Conservation (phyloP, 306 rosid species). For the Cucumis melo region DNA sequence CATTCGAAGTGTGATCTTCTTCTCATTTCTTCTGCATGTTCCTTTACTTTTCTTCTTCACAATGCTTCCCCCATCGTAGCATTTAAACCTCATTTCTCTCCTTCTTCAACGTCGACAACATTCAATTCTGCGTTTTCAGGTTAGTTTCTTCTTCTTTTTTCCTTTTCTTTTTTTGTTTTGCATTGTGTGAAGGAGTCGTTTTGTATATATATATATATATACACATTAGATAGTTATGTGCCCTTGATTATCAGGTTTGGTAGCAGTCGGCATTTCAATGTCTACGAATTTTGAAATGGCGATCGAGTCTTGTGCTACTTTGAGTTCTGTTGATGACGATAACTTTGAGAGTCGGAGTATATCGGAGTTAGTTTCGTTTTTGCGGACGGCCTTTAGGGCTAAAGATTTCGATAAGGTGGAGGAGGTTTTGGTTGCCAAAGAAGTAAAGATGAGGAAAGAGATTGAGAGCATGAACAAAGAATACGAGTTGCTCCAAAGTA, state of each 20-base stretch:
- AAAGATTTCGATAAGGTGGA: conserved; percentile 8
- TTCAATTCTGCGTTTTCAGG: not conserved
- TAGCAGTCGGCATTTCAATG: no score
- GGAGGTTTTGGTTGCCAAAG: conserved; percentile 11
- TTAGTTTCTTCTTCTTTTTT: not conserved
- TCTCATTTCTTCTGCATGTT: not conserved
- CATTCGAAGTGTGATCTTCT: not conserved
- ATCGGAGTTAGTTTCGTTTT: conserved; percentile 10
- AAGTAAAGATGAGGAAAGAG: conserved; percentile 3
- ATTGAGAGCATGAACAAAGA: conserved; percentile 1
- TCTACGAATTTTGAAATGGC: not conserved
- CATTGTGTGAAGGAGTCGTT: not conserved
- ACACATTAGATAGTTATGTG: not conserved
- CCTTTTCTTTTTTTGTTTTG: not conserved
- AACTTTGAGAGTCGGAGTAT: not conserved
- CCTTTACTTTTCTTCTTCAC: not conserved
- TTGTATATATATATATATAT: no score
- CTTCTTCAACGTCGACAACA: not conserved
- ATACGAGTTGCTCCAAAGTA: not conserved
- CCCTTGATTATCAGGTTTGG: not conserved
- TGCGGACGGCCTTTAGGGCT: conserved; percentile 1
- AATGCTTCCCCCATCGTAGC: not conserved
- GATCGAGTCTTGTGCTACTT: not conserved
- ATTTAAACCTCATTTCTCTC: not conserved
- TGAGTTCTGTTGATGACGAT: not conserved